Evolutionary conservation across 495 filamentous ascomycete species (phyloP), one percentile per base, ranked within the genome.

Genomic region (Lepidopterella palustris): DNA sequence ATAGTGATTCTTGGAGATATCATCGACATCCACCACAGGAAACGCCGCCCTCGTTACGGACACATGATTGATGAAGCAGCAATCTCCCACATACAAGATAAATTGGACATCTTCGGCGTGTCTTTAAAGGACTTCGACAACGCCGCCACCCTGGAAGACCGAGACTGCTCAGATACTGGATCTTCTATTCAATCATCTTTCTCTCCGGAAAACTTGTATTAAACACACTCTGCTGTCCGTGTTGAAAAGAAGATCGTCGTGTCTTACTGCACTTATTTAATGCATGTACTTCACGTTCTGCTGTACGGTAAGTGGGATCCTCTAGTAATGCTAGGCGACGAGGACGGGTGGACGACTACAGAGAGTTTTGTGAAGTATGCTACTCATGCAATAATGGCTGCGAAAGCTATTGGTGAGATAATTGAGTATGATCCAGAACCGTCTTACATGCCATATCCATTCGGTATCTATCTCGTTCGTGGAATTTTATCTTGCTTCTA

Each of bases 391-490:
- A 71, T 84, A 13, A 74, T 75, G 26, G 81, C 80, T 8, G 78
- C 81, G 21, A 74, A 79, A 42, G 79, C 81, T 0, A 74, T 84
- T 35, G 71, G 71, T 15, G 72, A 77, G 23, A 83, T 84, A 29
- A 70, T 84, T 27, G 73, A 78, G 20, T 71, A 79, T 48, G 82
- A 84, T 62, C 78, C 79, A 2, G 80, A 82, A 60, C 70, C 84
- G 29, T 78, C 77, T 49, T 84, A 83, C 55, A 84, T 84, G 76
- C 81, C 82, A 9, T 84, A 81, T 66, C 75, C 84, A 23, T 82
- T 83, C 50, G 81, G 82, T 6, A 81, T 84, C 15, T 83, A 84
- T 61, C 67, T 84, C 2, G 71, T 84, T 3, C 82, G 83, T 55
- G 82, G 81, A 0, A 81, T 67, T 79, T 84, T 59, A 71, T 82